Evolutionary conservation across 2,329 filamentous ascomycete genomes (phyloP).

Genomic region (Cladobotryum mycophilum): DNA sequence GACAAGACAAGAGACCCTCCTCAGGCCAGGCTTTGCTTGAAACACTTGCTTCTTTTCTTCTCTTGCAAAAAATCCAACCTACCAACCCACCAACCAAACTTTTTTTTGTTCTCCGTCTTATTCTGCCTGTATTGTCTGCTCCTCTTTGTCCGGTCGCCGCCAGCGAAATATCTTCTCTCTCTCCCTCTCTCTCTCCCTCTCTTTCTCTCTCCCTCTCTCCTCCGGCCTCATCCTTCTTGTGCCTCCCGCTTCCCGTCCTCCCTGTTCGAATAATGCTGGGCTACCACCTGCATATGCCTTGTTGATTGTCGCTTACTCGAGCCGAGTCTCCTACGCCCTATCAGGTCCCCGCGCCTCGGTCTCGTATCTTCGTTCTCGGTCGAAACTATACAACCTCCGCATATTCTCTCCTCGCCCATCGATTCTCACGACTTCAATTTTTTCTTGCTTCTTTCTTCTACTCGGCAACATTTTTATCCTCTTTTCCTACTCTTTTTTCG

Average conservation of each 20-base stretch:
- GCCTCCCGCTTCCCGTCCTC: not conserved
- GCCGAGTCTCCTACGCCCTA: slow-evolving; percentile 2
- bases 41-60: not conserved
- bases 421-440: not conserved
- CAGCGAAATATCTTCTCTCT: not conserved
- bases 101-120: not conserved
- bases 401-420: not conserved
- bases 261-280: slow-evolving; percentile 8
- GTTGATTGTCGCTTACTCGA: slow-evolving; percentile 12
- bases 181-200: no score
- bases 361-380: slow-evolving; percentile 3
- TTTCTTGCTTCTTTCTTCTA: not conserved
- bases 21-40: not conserved
- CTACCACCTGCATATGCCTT: slow-evolving; percentile 4
- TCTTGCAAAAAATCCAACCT: not conserved
- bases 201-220: not conserved
- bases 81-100: not conserved
- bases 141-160: not conserved
- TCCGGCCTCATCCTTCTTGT: not conserved
- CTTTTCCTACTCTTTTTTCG: slow-evolving; percentile 9
- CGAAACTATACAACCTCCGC: slow-evolving; percentile 3
- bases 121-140: not conserved
- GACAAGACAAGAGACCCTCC: not conserved
- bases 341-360: slow-evolving; percentile 10
- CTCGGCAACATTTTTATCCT: not conserved